These are phyloP conservation scores for Penicillium sp. DNA, from an alignment of 2,329 filamentous ascomycete genomes.

Conservation along the genomic window DNA sequence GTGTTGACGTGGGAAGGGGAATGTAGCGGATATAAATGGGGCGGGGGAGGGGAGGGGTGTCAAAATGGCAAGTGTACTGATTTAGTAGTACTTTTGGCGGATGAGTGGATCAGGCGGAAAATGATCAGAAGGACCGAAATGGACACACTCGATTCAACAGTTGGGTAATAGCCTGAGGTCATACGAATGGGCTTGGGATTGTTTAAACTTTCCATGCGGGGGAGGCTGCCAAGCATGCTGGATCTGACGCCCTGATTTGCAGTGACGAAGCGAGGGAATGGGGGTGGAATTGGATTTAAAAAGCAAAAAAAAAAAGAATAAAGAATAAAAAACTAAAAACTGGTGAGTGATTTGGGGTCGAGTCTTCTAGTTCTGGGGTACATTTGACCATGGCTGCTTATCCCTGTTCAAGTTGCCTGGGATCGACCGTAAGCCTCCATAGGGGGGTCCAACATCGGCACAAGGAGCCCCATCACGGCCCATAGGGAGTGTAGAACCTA, in stretches of 20 bases:
- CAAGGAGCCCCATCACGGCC: not conserved
- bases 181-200: slow-evolving; percentile 9
- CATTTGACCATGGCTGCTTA: too few species aligned
- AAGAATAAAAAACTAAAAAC: not conserved
- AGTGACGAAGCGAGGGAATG: slow-evolving; percentile 16
- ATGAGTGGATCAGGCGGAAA: slow-evolving; percentile 7
- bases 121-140: not conserved
- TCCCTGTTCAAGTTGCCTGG: not conserved
- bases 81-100: not conserved
- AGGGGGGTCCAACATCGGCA: not conserved
- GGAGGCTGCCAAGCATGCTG: slow-evolving; percentile 26
- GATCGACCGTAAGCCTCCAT: not conserved
- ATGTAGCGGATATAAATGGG: slow-evolving; percentile 5
- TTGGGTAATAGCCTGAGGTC: slow-evolving; percentile 14
- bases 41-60: not conserved
- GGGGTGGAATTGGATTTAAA: not conserved
- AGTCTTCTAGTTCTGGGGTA: not conserved
- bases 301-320: not conserved
- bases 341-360: not conserved
- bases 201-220: slow-evolving; percentile 26
- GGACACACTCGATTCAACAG: too few species aligned
- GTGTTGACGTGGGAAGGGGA: not conserved
- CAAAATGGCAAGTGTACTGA: not conserved
- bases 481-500: not conserved
- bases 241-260: slow-evolving; percentile 23